Conservation (phyloP, 2,329 filamentous ascomycete genomes). For the Bipolaris sorokiniana region DNA sequence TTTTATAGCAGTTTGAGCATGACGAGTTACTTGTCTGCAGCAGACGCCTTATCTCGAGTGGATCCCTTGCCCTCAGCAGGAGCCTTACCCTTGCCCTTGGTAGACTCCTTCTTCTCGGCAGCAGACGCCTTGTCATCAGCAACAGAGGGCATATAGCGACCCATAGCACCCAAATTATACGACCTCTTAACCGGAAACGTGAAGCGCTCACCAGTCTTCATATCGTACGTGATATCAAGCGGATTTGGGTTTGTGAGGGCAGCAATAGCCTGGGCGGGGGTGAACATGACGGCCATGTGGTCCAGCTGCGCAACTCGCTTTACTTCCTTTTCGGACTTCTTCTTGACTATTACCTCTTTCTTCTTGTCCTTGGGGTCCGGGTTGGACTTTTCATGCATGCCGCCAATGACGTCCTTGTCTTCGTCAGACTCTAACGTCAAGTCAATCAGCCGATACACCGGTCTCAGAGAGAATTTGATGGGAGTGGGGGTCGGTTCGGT, state of each 20-base stretch:
- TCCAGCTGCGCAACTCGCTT: no score
- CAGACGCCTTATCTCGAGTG: no score
- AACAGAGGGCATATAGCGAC: conserved; percentile 13
- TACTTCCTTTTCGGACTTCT: no score
- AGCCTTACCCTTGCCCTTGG: no score
- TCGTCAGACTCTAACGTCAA: not conserved
- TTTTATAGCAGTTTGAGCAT: no score
- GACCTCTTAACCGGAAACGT: conserved; percentile 17
- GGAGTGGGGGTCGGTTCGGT: not conserved
- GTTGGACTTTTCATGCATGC: not conserved
- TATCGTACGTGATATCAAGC: conserved; percentile 6
- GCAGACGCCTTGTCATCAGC: no score
- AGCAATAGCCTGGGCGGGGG: conserved; percentile 15
- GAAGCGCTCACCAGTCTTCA: conserved; percentile 14
- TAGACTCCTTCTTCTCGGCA: no score
- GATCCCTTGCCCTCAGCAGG: no score
- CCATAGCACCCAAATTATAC: conserved; percentile 22
- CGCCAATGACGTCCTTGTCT: not conserved
- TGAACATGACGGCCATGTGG: conserved; percentile 18
- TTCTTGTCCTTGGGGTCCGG: no score
- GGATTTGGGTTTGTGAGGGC: not conserved
- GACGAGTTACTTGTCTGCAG: no score
- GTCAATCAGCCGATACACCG: not conserved
- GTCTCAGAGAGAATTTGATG: not conserved
- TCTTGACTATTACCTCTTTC: no score